Percentiles rank a stretch among this genome's conserved stretches.
Evolutionary conservation across 2,329 filamentous ascomycete genomes (phyloP).

Genomic region (Verticillium isaacii): DNA sequence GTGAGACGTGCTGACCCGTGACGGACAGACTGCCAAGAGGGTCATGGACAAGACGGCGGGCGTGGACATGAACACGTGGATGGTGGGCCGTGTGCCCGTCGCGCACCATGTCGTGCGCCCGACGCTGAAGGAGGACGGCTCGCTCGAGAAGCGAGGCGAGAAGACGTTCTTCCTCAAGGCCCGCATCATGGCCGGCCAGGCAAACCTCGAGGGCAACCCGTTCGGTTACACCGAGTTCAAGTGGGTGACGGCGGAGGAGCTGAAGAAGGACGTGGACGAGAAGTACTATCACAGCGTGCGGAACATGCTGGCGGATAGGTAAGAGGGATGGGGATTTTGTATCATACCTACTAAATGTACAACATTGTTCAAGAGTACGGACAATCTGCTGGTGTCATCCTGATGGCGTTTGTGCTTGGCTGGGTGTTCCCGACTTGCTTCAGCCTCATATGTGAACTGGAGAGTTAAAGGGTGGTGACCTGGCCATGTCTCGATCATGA

Average conservation of each 20-base stretch:
- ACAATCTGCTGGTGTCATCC: no score
- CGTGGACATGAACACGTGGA: constrained; percentile 98
- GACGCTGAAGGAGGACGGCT: constrained; percentile 35
- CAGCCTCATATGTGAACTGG: no score
- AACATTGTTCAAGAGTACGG: background rate
- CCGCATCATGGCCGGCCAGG: constrained; percentile 95
- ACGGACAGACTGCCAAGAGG: constrained; percentile 69
- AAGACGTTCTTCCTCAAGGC: constrained; percentile 97
- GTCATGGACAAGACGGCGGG: constrained; percentile 74
- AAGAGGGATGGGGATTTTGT: constrained; percentile 16
- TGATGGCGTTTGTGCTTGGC: no score
- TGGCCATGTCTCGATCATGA: no score
- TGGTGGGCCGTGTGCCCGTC: constrained; percentile 85
- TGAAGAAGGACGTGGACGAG: constrained; percentile 55
- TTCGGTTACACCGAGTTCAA: constrained; percentile 77
- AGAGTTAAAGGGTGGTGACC: no score
- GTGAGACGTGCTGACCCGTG: background rate
- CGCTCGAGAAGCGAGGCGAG: constrained; percentile 50
- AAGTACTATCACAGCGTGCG: constrained; percentile 71
- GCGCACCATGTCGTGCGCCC: constrained; percentile 67
- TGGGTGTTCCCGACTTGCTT: no score
- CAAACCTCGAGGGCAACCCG: constrained; percentile 66
- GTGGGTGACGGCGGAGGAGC: constrained; percentile 89
- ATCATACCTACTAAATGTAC: constrained; percentile 1
- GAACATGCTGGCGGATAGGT: constrained; percentile 82